These are phyloP conservation scores for Pseudocercospora fijiensis DNA, from an alignment of 2,329 filamentous ascomycete species.

Conservation along the genomic window DNA sequence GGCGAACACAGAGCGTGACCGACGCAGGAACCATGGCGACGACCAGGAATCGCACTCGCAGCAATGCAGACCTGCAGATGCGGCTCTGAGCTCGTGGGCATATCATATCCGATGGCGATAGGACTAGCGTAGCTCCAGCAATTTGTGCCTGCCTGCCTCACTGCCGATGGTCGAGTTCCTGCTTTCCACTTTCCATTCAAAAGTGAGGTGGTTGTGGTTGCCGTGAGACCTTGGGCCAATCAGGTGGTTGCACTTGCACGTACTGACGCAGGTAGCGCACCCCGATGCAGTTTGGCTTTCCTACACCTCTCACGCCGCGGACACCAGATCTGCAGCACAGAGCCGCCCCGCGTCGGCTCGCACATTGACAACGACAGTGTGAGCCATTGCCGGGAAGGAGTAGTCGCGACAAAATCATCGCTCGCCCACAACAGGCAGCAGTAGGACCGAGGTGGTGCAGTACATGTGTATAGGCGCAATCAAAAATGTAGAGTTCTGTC, in stretches of 20 bases:
- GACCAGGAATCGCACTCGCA: background rate
- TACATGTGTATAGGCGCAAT: background rate
- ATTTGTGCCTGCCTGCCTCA: too few species aligned
- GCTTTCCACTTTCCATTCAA: background rate
- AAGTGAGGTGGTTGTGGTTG: constrained; percentile 5
- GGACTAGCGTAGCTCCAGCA: too few species aligned
- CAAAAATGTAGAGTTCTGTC: background rate
- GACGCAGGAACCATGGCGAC: background rate
- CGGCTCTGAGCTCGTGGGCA: too few species aligned
- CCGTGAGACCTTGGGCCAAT: constrained; percentile 8
- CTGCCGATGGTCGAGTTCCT: background rate
- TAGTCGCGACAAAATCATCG: too few species aligned
- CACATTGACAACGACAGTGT: too few species aligned
- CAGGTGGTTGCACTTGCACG: background rate
- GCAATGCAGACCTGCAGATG: background rate
- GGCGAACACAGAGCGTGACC: background rate
- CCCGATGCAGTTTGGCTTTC: background rate
- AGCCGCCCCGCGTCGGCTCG: too few species aligned
- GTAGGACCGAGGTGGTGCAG: background rate
- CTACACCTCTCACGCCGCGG: background rate
- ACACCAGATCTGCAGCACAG: background rate
- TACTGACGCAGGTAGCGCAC: background rate
- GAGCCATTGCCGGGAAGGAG: too few species aligned
- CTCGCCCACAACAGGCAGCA: too few species aligned
- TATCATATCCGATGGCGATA: too few species aligned